Conservation (phyloP, 257 asterid genomes). For the Leonotis leonurus region DNA sequence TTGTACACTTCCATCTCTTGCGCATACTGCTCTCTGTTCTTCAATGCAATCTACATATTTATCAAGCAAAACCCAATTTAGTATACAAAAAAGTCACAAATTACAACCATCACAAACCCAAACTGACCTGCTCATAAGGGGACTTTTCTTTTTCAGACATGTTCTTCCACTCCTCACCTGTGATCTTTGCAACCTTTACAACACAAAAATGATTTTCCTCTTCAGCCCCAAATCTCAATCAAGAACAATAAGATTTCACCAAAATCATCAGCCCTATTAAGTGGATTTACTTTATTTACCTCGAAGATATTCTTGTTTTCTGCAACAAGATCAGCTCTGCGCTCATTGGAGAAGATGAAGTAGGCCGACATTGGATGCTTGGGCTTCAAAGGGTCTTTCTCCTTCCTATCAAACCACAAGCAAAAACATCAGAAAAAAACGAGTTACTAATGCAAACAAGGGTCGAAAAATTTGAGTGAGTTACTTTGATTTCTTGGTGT, state of each 20-base stretch:
- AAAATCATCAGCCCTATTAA: neutral
- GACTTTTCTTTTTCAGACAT: conserved; percentile 57
- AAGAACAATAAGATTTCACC: neutral
- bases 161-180: conserved; percentile 91
- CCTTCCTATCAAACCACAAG: conserved; percentile 46
- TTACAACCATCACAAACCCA: neutral
- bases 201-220: neutral
- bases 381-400: conserved; percentile 84
- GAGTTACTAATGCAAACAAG: neutral
- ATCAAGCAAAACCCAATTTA: neutral
- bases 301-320: conserved; percentile 59
- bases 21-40: conserved; percentile 52
- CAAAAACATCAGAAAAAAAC: neutral
- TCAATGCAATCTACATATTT: conserved; percentile 44
- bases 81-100: neutral
- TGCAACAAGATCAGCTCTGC: conserved; percentile 48
- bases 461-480: neutral
- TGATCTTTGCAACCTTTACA: conserved; percentile 53
- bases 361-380: conserved; percentile 82
- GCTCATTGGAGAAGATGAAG: conserved; percentile 59
- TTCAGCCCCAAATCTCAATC: neutral
- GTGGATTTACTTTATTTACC: conserved; percentile 27
- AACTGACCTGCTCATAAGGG: conserved; percentile 57
- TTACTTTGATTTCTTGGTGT: conserved; percentile 52
- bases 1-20: conserved; percentile 74